Base-by-base conservation (phyloP, 345 rosid genomes). In the Trapa bicornis region DNA sequence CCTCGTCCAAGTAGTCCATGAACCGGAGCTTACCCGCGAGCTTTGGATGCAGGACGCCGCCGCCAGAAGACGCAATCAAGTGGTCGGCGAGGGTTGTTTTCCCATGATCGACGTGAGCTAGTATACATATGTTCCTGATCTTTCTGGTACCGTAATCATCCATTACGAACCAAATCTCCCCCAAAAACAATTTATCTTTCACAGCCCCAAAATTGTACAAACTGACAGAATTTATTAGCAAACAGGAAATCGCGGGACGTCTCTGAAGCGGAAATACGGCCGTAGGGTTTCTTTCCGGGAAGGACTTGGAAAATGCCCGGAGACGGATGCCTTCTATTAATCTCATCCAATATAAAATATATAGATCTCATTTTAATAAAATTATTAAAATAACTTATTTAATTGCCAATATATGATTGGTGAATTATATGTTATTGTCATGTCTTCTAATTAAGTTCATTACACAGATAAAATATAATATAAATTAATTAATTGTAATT, bases 101-200 rank as follows among this genome's bases (percentile, higher is more conserved):
- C 33, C 99, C 99, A 66, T 94, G 99, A 79, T 94, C 99, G 41
- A 91, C 99, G 56, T 94, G 99, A 2, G 97, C 97, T 47, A 94
- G 66, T 42, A 94, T 89, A 75, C 97, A 87, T 6, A 89, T 89
- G 73, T 94, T 94, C 73, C 97, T 75, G 33, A 80, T 72, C 42
- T 85, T 91, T 47, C 41, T 73, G 14, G 80, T 70, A 69, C 79
- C 86, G 67, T 33, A 72, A 42, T 86, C 96, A 57, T 72, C 78
- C 87, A 81, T 84, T 11, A 39, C 36, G 6, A 16, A n/a, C 50
- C 4, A 22, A n/a, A 11, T 47, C 52, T 47, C 52, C 56, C 5
- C 5, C 3, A 65, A 42, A 65, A 65, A 65, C 8, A 43, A 63
- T 12, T 43, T 15, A 65, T 11, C 52, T 65, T 42, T 43, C 32